Percentiles rank a stretch among this genome's conserved stretches.
These are phyloP conservation scores for Berberis thunbergii DNA, from an alignment of 164 flowering plant species.

Conservation along the genomic window DNA sequence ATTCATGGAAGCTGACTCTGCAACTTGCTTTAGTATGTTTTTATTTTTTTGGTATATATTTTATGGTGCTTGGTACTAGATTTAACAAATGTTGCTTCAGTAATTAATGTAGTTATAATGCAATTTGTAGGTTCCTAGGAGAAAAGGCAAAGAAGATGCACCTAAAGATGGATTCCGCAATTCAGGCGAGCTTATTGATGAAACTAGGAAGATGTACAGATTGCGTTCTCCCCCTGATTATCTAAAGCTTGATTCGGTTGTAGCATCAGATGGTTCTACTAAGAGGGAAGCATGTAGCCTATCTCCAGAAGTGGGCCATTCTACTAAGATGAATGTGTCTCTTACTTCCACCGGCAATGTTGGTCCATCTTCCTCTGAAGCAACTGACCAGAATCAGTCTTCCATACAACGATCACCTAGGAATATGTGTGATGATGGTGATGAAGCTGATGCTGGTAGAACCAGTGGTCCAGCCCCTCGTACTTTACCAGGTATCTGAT, in stretches of 20 bases:
- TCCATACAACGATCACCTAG: conserved; percentile 36
- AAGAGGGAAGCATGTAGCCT: conserved; percentile 35
- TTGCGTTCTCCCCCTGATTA: conserved; percentile 37
- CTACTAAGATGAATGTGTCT: conserved; percentile 29
- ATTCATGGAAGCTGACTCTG: neutral
- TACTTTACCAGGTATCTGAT: conserved; percentile 71
- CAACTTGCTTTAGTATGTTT: neutral
- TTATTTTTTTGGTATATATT: neutral
- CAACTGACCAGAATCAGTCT: conserved; percentile 37
- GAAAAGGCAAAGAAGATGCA: conserved; percentile 54
- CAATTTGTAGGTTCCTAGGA: conserved; percentile 52
- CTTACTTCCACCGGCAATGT: conserved; percentile 12
- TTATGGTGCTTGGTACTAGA: too few relatives aligned
- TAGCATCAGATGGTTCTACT: conserved; percentile 22
- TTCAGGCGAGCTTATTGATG: conserved; percentile 43
- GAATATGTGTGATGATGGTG: conserved; percentile 54
- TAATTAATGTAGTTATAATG: neutral
- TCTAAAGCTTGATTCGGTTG: conserved; percentile 31
- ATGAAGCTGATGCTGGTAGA: conserved; percentile 42
- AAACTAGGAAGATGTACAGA: conserved; percentile 37
- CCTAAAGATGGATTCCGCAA: conserved; percentile 38
- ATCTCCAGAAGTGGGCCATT: conserved; percentile 23
- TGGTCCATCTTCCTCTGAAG: conserved; percentile 19
- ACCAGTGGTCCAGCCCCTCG: conserved; percentile 38
- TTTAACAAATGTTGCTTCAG: too few relatives aligned